These are phyloP conservation scores for Vinca major DNA, from an alignment of 305 asterid genomes.

Conservation along the genomic window DNA sequence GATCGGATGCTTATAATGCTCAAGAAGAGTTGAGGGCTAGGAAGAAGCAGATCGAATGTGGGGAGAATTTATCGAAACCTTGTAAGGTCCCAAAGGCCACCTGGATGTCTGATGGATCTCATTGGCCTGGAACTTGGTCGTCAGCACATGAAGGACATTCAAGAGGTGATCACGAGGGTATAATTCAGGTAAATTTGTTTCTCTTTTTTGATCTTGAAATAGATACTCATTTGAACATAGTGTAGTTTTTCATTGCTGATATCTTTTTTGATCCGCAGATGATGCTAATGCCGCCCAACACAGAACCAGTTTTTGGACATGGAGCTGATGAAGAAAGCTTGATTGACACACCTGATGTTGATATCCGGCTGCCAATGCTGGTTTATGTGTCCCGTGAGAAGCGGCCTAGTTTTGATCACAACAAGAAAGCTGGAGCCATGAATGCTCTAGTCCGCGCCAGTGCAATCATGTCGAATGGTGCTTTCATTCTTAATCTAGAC, in stretches of 20 bases:
- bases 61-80: constrained; percentile 39
- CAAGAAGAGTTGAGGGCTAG: constrained; percentile 63
- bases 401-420: constrained; percentile 67
- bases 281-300: constrained; percentile 71
- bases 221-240: neutral
- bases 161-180: constrained; percentile 77
- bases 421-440: constrained; percentile 97
- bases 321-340: constrained; percentile 52
- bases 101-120: constrained; percentile 91
- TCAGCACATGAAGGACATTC: constrained; percentile 64
- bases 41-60: constrained; percentile 60
- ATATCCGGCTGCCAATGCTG: constrained; percentile 72
- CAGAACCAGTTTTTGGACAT: constrained; percentile 54
- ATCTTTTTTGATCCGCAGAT: constrained; percentile 36
- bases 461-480: constrained; percentile 85
- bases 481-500: constrained; percentile 82
- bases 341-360: constrained; percentile 57
- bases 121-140: constrained; percentile 88
- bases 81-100: constrained; percentile 65
- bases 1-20: constrained; percentile 79
- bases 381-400: constrained; percentile 90
- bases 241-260: neutral
- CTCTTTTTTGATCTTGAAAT: neutral
- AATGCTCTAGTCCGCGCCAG: constrained; percentile 85
- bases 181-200: constrained; percentile 54